Evolutionary conservation across 192 early-diverging fungal species (phyloP).

Genomic region (Backusella psychrophila): DNA sequence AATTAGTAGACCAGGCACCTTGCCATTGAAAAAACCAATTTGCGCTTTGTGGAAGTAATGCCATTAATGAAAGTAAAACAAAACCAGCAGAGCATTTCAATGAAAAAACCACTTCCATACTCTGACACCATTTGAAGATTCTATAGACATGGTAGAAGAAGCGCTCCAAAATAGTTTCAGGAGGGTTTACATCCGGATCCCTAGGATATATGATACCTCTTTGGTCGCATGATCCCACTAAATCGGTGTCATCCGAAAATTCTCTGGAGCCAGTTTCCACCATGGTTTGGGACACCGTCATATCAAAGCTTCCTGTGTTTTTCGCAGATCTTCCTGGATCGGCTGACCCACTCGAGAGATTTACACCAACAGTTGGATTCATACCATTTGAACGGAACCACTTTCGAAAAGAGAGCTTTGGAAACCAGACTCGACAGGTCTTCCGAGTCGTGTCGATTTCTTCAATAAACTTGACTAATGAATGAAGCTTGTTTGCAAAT

Average conservation of each 20-base stretch:
- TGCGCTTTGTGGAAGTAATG: constrained; percentile 9
- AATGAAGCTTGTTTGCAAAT: background rate
- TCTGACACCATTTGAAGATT: constrained; percentile 21
- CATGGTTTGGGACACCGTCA: background rate
- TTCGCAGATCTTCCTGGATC: background rate
- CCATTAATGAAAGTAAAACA: constrained; percentile 19
- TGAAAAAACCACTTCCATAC: constrained; percentile 21
- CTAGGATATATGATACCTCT: constrained; percentile 1
- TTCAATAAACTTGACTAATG: background rate
- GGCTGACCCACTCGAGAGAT: background rate
- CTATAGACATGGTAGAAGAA: constrained; percentile 25
- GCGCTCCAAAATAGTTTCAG: constrained; percentile 16
- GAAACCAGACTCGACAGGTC: constrained; percentile 2
- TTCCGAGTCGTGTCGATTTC: background rate
- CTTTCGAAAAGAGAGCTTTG: constrained; percentile 12
- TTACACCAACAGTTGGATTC: constrained; percentile 2
- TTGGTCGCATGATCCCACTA: background rate
- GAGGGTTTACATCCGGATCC: constrained; percentile 32
- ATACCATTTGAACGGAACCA: constrained; percentile 7
- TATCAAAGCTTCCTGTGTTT: background rate
- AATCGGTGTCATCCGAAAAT: background rate
- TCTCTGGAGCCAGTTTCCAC: background rate
- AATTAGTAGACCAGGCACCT: constrained; percentile 34
- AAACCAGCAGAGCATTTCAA: constrained; percentile 29
- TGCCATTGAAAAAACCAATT: constrained; percentile 21